Base-by-base conservation (phyloP, 768 basidiomycete species). In the Megacollybia marginata region DNA sequence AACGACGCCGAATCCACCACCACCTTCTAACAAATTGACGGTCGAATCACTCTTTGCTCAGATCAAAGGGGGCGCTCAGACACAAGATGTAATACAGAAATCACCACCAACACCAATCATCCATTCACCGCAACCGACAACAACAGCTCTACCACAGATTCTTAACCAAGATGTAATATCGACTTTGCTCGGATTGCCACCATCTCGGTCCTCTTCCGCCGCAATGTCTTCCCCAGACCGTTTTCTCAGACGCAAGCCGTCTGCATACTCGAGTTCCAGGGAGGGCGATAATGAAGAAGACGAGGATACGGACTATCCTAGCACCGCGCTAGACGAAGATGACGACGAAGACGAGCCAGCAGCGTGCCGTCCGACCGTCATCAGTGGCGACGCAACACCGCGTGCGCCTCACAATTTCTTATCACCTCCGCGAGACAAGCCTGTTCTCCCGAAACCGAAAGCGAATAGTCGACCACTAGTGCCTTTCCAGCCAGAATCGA, bases 151-250 rank as follows among this genome's bases (percentile, higher is more conserved):
- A 6, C 84, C 85, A 0, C 84, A 87, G 59, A 74, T 88, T 16
- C 75, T 89, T 42, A 82, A 79, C 47, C 80, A 84, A 59, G 79
- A 85, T 48, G 85, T 88, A 35, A 79, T 87, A 34, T 78, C 78
- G 2, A 70, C 75, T 3, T 72, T 89, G 9, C 69, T 87, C 2
- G 84, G 85, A 4, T 66, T 83, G 11, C 67, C 69, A 5, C 71
- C 70, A 4, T 68, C 71, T 13, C 71, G 72, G 4, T 60, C 71
- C 3, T 55, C 71, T 9, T 74, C 68, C 38, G 72, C 60, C 16
- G 67, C 70, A n/a, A 72, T 70, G 16, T 62, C 11, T 73, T 71
- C 1, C 69, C 71, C 50, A 48, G 78, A 67, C 66, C 38, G 38
- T 18, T 40, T 40, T 28, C 23, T 28, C 23, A 28, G 23, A 28